phyloP scores from a whole-genome alignment of 2,329 filamentous ascomycete species.

The Aspergillus udagawae region DNA sequence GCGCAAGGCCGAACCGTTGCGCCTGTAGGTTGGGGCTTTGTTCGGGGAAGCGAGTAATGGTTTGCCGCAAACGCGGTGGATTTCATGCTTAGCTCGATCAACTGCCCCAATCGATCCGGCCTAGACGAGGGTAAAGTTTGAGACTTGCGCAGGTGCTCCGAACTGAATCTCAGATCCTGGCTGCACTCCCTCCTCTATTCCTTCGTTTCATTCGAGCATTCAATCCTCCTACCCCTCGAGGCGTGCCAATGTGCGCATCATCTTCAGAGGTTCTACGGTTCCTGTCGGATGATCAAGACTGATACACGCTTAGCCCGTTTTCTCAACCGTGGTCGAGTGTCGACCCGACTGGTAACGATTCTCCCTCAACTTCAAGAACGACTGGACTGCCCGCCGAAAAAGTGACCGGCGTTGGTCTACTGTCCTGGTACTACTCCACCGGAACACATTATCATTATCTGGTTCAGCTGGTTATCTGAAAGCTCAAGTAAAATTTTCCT shows the following conservation, averaged over 20 bases:
- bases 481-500: constrained; percentile 5
- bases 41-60: constrained; percentile 21
- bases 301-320: constrained; percentile 23
- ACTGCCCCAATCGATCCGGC: constrained; percentile 15
- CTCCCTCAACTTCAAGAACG: background rate
- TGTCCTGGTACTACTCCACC: constrained; percentile 21
- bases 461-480: constrained; percentile 13
- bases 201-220: background rate
- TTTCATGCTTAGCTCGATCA: constrained; percentile 22
- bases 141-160: constrained; percentile 22
- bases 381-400: constrained; percentile 19
- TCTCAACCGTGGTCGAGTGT: constrained; percentile 29
- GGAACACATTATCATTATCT: constrained; percentile 10
- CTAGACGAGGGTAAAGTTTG: constrained; percentile 20
- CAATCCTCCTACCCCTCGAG: background rate
- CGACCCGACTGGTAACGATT: constrained; percentile 12
- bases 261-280: constrained; percentile 21
- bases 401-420: constrained; percentile 14
- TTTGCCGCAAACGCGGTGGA: constrained; percentile 25
- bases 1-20: constrained; percentile 24
- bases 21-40: constrained; percentile 19
- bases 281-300: constrained; percentile 29
- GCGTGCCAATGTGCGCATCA: constrained; percentile 32
- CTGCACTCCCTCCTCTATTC: constrained; percentile 8
- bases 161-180: constrained; percentile 13